Percentiles rank a stretch among this genome's conserved stretches.
phyloP scores from a whole-genome alignment of 768 basidiomycete species.

The Boletellus ananas region DNA sequence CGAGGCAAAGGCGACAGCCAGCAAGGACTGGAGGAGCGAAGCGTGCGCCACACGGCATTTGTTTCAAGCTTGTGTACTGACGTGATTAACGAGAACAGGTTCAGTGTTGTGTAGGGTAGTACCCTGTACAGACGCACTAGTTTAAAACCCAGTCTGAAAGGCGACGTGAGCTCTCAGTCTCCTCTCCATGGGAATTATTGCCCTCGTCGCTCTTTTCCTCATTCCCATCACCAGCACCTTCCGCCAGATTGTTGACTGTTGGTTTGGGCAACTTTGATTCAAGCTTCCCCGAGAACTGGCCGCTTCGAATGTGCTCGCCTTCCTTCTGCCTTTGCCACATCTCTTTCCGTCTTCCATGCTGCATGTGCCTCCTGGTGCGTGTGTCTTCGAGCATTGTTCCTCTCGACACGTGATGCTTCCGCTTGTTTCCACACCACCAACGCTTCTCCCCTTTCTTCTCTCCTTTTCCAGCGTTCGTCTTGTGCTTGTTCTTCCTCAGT shows the following conservation, averaged over 20 bases:
- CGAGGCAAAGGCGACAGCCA: slow-evolving; percentile 40
- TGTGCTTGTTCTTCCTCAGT: background rate
- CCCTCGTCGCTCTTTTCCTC: background rate
- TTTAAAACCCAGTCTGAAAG: no score
- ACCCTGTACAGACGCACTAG: no score
- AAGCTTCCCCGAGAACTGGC: background rate
- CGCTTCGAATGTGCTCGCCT: slow-evolving; percentile 19
- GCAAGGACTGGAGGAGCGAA: slow-evolving; percentile 52
- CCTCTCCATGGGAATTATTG: no score
- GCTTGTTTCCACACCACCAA: slow-evolving; percentile 18
- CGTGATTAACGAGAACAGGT: slow-evolving; percentile 4
- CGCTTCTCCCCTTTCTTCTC: background rate
- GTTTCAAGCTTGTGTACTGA: slow-evolving; percentile 2
- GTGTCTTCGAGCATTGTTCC: slow-evolving; percentile 11
- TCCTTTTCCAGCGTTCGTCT: background rate
- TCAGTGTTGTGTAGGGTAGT: slow-evolving; percentile 6
- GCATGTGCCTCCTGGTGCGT: slow-evolving; percentile 6
- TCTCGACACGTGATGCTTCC: slow-evolving; percentile 9
- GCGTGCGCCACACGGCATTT: slow-evolving; percentile 33
- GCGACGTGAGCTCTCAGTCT: no score
- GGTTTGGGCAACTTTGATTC: background rate
- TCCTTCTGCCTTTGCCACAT: slow-evolving; percentile 16
- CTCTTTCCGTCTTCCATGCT: slow-evolving; percentile 18
- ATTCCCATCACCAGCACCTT: background rate
- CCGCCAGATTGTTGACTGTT: background rate